phyloP scores from a whole-genome alignment of 495 filamentous ascomycete species.

The Podospora anserina region DNA sequence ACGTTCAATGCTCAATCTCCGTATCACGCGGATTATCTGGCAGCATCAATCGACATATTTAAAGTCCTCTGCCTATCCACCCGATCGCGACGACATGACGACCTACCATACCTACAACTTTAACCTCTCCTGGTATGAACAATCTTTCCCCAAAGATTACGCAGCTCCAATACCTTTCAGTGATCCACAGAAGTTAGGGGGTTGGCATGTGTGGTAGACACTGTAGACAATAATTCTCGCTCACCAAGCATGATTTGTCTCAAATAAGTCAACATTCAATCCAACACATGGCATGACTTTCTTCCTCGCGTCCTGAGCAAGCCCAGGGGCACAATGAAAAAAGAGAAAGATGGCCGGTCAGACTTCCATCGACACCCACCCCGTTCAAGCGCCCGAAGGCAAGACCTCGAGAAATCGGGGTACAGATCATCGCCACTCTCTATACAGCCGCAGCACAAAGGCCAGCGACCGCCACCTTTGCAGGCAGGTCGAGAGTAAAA shows the following conservation, averaged over 20 bases:
- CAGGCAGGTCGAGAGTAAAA: constrained; percentile 51
- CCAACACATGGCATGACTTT: constrained; percentile 14
- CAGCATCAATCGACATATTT: neutral
- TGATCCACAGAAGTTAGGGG: constrained; percentile 27
- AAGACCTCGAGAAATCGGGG: constrained; percentile 47
- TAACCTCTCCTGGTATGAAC: constrained; percentile 21
- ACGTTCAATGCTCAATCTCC: constrained; percentile 5
- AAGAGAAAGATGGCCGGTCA: constrained; percentile 52
- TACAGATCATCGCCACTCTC: constrained; percentile 64
- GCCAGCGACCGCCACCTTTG: constrained; percentile 46
- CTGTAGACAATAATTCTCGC: constrained; percentile 23
- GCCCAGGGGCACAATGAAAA: constrained; percentile 49
- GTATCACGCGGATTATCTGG: neutral
- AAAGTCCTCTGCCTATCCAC: neutral
- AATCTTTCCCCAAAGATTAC: constrained; percentile 27
- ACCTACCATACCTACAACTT: constrained; percentile 29
- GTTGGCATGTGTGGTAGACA: constrained; percentile 29
- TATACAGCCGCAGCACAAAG: constrained; percentile 43
- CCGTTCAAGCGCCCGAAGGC: constrained; percentile 53
- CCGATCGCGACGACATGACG: constrained; percentile 19
- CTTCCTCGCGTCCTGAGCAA: constrained; percentile 43
- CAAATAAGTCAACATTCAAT: too few relatives aligned
- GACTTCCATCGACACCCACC: constrained; percentile 63
- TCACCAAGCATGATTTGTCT: neutral
- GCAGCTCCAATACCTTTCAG: constrained; percentile 27